Conservation (phyloP, 768 basidiomycete genomes). For the Tulasnella sp. region DNA sequence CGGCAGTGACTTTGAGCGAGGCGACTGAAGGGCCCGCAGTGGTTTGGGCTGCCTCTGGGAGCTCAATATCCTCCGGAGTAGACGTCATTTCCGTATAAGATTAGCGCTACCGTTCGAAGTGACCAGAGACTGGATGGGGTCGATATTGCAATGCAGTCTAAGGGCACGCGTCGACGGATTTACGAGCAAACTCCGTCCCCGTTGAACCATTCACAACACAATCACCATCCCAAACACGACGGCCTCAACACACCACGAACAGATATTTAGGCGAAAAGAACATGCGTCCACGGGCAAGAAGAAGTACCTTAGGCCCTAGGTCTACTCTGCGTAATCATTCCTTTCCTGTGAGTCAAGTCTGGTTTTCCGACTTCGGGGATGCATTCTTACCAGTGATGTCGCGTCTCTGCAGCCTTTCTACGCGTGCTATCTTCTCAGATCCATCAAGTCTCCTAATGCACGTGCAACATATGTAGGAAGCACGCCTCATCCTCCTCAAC, state of each 20-base stretch:
- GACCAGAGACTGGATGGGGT: background rate
- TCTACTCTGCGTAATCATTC: conserved; percentile 41
- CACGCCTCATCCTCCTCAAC: conserved; percentile 60
- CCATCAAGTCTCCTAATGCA: conserved; percentile 52
- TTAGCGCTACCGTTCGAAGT: background rate
- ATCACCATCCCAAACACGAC: background rate
- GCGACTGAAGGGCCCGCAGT: conserved; percentile 3
- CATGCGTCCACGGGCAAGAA: conserved; percentile 13
- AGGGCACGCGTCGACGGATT: conserved; percentile 17
- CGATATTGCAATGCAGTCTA: conserved; percentile 21
- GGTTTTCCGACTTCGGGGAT: background rate
- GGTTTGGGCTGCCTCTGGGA: conserved; percentile 6
- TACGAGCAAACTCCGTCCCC: background rate
- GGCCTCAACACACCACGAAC: background rate
- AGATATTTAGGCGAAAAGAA: background rate
- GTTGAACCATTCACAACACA: background rate
- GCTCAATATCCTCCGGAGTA: conserved; percentile 26
- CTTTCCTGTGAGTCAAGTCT: conserved; percentile 43
- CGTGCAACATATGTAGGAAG: conserved; percentile 69
- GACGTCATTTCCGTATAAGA: conserved; percentile 18
- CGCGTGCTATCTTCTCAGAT: conserved; percentile 78
- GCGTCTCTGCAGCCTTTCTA: conserved; percentile 52
- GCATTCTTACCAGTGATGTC: background rate
- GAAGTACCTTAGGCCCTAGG: conserved; percentile 18
- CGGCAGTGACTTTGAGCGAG: background rate